A percentile compares a stretch with the other conserved stretches of the same genome.
Evolutionary conservation across 176 grass and related monocot species (phyloP).

Genomic region (Calamus simplicifolius): DNA sequence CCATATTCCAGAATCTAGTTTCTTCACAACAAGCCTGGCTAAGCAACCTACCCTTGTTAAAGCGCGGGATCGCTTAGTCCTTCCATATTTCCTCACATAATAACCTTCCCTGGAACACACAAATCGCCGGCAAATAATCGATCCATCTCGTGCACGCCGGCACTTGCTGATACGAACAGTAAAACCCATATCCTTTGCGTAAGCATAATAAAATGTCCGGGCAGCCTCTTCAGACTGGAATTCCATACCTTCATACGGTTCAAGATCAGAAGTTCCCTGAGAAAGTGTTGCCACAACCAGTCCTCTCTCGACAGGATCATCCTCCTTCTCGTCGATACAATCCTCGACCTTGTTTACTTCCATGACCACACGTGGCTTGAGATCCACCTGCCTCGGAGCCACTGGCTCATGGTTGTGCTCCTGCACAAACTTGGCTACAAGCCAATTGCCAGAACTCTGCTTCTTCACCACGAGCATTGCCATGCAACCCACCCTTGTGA

Average conservation of each 20-base stretch:
- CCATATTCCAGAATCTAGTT: slow-evolving; percentile 72
- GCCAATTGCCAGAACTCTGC: slow-evolving; percentile 39
- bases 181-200: slow-evolving; percentile 63
- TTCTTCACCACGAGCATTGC: slow-evolving; percentile 63
- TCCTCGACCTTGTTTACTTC: too few relatives aligned
- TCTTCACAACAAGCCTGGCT: slow-evolving; percentile 77
- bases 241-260: slow-evolving; percentile 78
- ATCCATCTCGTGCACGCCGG: slow-evolving; percentile 72
- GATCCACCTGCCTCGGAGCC: slow-evolving; percentile 39
- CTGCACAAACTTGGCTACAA: slow-evolving; percentile 47
- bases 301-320: too few relatives aligned
- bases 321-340: too few relatives aligned
- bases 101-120: slow-evolving; percentile 89
- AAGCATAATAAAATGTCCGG: slow-evolving; percentile 70
- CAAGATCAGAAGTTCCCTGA: slow-evolving; percentile 21
- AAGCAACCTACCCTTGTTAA: slow-evolving; percentile 71
- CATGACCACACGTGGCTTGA: neutral
- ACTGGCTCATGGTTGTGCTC: slow-evolving; percentile 52
- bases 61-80: slow-evolving; percentile 55
- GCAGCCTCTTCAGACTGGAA: slow-evolving; percentile 86
- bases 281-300: too few relatives aligned
- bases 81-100: slow-evolving; percentile 47
- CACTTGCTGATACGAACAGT: slow-evolving; percentile 78
- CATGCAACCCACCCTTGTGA: slow-evolving; percentile 62
- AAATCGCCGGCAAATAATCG: slow-evolving; percentile 83